Evolutionary conservation across 768 basidiomycete genomes (phyloP), one percentile per base, ranked within the genome.

Genomic region (Suillus plorans): DNA sequence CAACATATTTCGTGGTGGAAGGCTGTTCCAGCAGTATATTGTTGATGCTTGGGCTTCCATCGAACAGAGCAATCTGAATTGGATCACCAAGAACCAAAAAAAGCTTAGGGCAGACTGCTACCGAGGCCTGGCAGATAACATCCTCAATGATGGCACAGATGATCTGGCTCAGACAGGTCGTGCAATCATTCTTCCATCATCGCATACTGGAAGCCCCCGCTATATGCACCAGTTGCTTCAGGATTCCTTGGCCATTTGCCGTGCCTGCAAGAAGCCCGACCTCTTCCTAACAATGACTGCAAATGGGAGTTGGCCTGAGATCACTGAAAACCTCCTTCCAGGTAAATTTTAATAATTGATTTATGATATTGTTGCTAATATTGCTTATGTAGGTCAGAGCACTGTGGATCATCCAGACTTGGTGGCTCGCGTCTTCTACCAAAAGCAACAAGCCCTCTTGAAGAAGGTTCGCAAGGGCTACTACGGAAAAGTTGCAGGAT

Each of bases 221-320:
- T 66, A 82, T 39, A 84, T 86, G 82, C 68, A 74, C 0, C 79
- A 82, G 59, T 68, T 71, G 0, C 80, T 76, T 45, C 81, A 85
- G 36, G 83, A 86, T 64, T 69, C 81, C 0, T 73, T 86, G 73
- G 82, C 85, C 0, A 73, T 87, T 31, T 78, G 74, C 14, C 68
- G 78, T 0, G 69, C 75, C 44, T 81, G 69, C 52, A 66, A 68
- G 1, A 79, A 77, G 9, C 70, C 78, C 12, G 81, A 85, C 57
- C 65, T 86, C 1, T 86, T 86, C 53, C 62, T 86, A 0, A 87
- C 84, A 0, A 79, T 86, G 74, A 87, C 85, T 12, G 73, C 77
- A 9, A 87, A 86, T 74, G 81, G 83, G 0, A 56, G 72, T 0
- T 87, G 86, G 86, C 70, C 70, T 2, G 84, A 87, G 60, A 77